phyloP scores from a whole-genome alignment of 2,329 filamentous ascomycete species.

The Didymosphaeria variabile region DNA sequence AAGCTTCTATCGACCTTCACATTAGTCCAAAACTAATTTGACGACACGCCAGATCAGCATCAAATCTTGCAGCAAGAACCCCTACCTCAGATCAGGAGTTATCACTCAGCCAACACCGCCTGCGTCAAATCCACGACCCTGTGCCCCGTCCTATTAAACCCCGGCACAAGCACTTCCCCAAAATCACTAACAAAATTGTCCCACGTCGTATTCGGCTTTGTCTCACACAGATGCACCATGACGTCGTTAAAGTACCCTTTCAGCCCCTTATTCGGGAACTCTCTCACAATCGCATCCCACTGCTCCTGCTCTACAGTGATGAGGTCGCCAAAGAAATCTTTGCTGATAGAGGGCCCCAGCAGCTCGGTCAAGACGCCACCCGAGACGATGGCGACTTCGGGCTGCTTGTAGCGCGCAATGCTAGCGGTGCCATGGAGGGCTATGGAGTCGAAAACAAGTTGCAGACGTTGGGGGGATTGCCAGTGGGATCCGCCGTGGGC shows the following conservation, averaged over 20 bases:
- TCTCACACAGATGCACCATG: constrained; percentile 51
- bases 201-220: constrained; percentile 54
- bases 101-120: not conserved
- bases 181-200: constrained; percentile 49
- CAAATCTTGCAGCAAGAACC: too few relatives aligned
- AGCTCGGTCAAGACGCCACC: not conserved
- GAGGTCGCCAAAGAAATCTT: not conserved
- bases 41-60: too few relatives aligned
- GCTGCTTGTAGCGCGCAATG: constrained; percentile 50
- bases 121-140: constrained; percentile 1
- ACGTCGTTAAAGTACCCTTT: constrained; percentile 48
- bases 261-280: constrained; percentile 48
- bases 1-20: too few relatives aligned
- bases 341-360: not conserved
- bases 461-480: constrained; percentile 51
- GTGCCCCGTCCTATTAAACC: constrained; percentile 4
- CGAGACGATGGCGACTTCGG: constrained; percentile 10
- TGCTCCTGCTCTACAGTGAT: constrained; percentile 11
- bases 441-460: constrained; percentile 61
- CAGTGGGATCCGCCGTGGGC: constrained; percentile 34
- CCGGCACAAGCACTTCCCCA: constrained; percentile 34
- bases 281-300: constrained; percentile 29
- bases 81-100: not conserved
- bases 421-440: constrained; percentile 54
- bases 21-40: too few relatives aligned